Percentiles rank a stretch among this genome's conserved stretches.
These are phyloP conservation scores for Auricularia cornea DNA, from an alignment of 768 basidiomycete species.

Conservation along the genomic window DNA sequence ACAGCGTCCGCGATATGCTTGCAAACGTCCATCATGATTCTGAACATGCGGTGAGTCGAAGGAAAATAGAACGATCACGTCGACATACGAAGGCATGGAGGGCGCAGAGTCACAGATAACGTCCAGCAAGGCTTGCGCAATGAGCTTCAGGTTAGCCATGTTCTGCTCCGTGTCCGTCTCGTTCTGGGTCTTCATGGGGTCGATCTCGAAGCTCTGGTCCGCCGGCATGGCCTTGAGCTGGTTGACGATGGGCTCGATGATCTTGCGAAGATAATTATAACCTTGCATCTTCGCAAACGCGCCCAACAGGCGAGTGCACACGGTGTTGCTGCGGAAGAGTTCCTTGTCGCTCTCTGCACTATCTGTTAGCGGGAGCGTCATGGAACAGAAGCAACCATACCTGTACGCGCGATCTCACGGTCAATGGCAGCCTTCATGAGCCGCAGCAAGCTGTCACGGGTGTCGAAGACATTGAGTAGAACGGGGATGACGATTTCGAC, in stretches of 20 bases:
- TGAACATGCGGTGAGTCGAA: conserved; percentile 7
- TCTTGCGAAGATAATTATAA: conserved; percentile 78
- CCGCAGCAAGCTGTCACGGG: conserved; percentile 57
- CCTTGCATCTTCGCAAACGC: conserved; percentile 85
- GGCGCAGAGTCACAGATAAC: conserved; percentile 64
- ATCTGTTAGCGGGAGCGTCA: not conserved
- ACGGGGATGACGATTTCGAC: conserved; percentile 77
- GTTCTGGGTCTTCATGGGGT: conserved; percentile 43
- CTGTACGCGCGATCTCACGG: conserved; percentile 68
- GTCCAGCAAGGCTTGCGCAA: conserved; percentile 67
- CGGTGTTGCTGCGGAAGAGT: conserved; percentile 84
- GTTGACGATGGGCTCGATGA: conserved; percentile 70
- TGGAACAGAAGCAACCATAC: conserved; percentile 30
- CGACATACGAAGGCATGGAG: conserved; percentile 63
- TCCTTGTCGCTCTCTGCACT: conserved; percentile 63
- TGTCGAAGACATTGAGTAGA: conserved; percentile 79
- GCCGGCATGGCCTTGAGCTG: conserved; percentile 64
- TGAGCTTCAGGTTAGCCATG: conserved; percentile 57
- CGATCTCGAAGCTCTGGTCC: conserved; percentile 70
- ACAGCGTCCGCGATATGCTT: not conserved
- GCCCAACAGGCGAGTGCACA: conserved; percentile 78
- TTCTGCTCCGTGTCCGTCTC: conserved; percentile 56
- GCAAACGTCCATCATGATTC: not conserved
- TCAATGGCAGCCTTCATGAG: conserved; percentile 81
- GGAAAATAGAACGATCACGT: not conserved